Evolutionary conservation across 805 yeast species (phyloP), one percentile per base, ranked within the genome.

Genomic region (Limtongia smithiae): DNA sequence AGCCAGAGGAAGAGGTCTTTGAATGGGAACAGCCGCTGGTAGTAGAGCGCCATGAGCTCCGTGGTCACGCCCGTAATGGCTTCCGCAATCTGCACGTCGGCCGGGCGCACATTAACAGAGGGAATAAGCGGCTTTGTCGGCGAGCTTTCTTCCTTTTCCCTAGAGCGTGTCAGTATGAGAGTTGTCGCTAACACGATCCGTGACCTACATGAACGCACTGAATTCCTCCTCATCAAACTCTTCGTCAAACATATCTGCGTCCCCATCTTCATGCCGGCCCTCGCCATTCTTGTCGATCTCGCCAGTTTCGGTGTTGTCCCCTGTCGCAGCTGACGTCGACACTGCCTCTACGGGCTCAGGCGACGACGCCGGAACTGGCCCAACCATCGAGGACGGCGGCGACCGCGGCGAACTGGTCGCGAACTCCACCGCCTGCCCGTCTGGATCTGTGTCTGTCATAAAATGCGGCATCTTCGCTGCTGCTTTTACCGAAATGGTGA

Each of bases 1-100:
- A 91, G 71, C 97, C 97, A 91, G 55, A 79, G 82, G 68, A 83
- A 90, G n/a, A 90, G 71, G 32, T 79, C 74, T 56, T 44, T 47
- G 41, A 50, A 54, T 11, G 60, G 60, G 27, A 56, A 50, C 21
- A 57, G 42, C 22, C 80, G 67, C 55, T 80, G 80, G 63, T 87
- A 87, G 66, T 81, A 86, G 61, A 77, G 80, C 9, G 70, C 69
- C 88, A 85, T 83, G 62, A 85, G 90, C 28, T 50, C 59, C 25
- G 46, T 35, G 8, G 48, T n/a, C n/a, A n/a, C n/a, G n/a, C n/a
- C n/a, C n/a, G 33, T 30, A n/a, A n/a, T 30, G 33, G 33, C n/a
- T 30, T 12, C n/a, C n/a, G 33, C n/a, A 12, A n/a, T 7, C 20
- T 33, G 37, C 20, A 14, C 37, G n/a, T n/a, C n/a, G n/a, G n/a